Evolutionary conservation across 116 monocot genomes (phyloP).

Genomic region (Trichopus zeylanicus): DNA sequence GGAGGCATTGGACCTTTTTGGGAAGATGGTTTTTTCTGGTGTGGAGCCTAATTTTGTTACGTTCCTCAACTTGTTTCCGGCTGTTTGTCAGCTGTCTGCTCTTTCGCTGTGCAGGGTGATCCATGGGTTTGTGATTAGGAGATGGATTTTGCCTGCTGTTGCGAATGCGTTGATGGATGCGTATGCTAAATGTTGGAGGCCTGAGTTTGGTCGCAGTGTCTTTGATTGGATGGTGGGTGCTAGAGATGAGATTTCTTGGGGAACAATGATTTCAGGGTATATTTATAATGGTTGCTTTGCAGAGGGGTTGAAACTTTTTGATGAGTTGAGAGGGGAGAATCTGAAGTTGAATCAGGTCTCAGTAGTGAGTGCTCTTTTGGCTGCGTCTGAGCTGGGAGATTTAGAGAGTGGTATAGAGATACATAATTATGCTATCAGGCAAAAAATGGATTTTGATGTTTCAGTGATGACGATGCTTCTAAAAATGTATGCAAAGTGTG

Average conservation of each 20-base stretch:
- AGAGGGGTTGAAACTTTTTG: constrained; percentile 59
- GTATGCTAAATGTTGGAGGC: constrained; percentile 61
- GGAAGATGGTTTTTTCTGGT: constrained; percentile 31
- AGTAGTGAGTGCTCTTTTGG: constrained; percentile 52
- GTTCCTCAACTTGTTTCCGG: constrained; percentile 63
- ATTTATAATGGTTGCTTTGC: constrained; percentile 31
- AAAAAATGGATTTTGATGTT: constrained; percentile 34
- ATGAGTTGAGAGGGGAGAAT: constrained; percentile 24
- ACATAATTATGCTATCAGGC: constrained; percentile 31
- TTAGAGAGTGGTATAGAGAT: constrained; percentile 37
- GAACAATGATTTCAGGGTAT: constrained; percentile 73
- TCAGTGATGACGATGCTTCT: constrained; percentile 43
- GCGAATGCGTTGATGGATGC: constrained; percentile 69
- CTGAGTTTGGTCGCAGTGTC: constrained; percentile 30
- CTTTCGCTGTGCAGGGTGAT: constrained; percentile 34
- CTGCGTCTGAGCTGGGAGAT: constrained; percentile 64
- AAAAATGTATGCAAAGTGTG: constrained; percentile 75
- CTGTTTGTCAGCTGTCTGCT: constrained; percentile 35
- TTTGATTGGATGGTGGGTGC: constrained; percentile 39
- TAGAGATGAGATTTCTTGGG: constrained; percentile 71
- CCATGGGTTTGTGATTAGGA: constrained; percentile 52
- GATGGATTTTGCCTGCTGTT: constrained; percentile 21
- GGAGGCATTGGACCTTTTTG: constrained; percentile 39
- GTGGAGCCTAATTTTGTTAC: constrained; percentile 51
- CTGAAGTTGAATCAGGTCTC: constrained; percentile 45